These are phyloP conservation scores for Fraxinus velutina DNA, from an alignment of 305 asterid genomes.

Conservation along the genomic window DNA sequence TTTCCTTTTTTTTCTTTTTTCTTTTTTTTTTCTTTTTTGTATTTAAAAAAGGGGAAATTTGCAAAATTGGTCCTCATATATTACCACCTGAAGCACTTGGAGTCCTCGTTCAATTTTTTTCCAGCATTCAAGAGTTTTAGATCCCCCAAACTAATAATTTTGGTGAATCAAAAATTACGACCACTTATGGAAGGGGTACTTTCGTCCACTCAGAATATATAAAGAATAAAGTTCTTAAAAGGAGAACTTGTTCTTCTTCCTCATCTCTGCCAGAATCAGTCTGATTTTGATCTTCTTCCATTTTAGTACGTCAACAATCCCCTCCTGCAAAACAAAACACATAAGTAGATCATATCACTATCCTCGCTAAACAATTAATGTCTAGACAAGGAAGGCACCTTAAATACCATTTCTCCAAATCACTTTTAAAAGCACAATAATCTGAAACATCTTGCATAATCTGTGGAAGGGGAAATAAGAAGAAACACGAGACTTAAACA, in stretches of 20 bases:
- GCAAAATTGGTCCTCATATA: not conserved
- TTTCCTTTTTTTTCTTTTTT: not conserved
- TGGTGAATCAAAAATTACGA: not conserved
- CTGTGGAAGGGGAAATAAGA: not conserved
- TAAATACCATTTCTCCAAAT: not conserved
- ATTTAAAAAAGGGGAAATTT: not conserved
- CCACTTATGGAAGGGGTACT: not conserved
- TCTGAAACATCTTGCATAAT: not conserved
- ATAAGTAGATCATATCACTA: not conserved
- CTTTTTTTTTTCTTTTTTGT: not conserved
- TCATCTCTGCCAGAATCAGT: not conserved
- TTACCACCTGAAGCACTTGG: not conserved
- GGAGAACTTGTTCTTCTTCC: not conserved
- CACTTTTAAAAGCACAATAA: not conserved
- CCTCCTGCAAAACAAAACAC: not conserved
- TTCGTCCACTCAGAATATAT: not conserved
- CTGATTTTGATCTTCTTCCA: not conserved
- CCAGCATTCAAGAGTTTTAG: not conserved
- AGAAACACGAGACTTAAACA: slow-evolving; percentile 36
- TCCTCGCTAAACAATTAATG: not conserved
- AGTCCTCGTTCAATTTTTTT: not conserved
- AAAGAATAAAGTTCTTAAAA: not conserved
- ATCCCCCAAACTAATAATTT: not conserved
- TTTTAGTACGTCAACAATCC: not conserved
- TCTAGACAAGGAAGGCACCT: not conserved